phyloP scores from a whole-genome alignment of 2,329 filamentous ascomycete species.

The Lachnellula hyalina region DNA sequence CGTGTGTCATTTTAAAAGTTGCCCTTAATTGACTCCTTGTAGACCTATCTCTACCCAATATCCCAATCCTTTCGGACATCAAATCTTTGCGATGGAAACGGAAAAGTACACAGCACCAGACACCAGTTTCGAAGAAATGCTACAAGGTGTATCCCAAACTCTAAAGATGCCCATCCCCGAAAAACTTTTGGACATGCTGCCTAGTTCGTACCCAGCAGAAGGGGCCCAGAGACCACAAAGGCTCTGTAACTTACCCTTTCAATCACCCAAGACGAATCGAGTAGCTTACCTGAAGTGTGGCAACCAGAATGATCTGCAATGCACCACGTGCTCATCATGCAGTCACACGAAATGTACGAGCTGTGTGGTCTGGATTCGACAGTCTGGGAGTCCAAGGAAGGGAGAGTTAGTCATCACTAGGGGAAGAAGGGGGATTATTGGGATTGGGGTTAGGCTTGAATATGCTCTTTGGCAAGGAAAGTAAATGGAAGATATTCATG shows the following conservation, averaged over 20 bases:
- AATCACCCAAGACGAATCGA: background rate
- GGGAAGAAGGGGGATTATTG: background rate
- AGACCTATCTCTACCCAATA: background rate
- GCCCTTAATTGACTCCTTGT: background rate
- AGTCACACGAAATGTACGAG: slow-evolving; percentile 1
- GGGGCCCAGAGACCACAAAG: background rate
- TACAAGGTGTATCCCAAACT: slow-evolving; percentile 1
- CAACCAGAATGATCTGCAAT: background rate
- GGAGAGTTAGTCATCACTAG: background rate
- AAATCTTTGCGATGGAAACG: background rate
- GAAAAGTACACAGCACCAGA: background rate
- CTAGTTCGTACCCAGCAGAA: background rate
- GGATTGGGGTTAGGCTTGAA: background rate
- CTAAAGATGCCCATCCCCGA: slow-evolving; percentile 9
- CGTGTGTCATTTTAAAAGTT: background rate
- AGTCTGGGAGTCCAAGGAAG: background rate
- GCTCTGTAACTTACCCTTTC: background rate
- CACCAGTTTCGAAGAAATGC: background rate
- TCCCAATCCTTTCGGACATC: background rate
- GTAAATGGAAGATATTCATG: too few species aligned
- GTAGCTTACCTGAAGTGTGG: slow-evolving; percentile 2
- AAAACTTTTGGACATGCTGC: slow-evolving; percentile 22
- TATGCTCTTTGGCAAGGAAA: background rate
- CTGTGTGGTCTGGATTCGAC: slow-evolving; percentile 6
- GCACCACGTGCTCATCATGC: slow-evolving; percentile 1